phyloP scores from a whole-genome alignment of 495 filamentous ascomycete genomes.

The Podospora appendiculata region DNA sequence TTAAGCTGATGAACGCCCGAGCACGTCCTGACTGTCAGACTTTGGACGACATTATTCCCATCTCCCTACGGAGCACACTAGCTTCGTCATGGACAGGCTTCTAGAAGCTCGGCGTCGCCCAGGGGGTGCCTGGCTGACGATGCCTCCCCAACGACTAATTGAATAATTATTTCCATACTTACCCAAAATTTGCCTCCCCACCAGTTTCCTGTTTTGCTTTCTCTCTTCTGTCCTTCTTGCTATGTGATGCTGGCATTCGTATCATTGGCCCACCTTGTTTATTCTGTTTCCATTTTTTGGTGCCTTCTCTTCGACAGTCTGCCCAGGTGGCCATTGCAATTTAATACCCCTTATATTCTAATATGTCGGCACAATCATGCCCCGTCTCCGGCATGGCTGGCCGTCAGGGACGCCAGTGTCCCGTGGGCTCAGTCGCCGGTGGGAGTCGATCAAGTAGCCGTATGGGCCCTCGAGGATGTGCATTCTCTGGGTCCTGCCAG shows the following conservation, averaged over 20 bases:
- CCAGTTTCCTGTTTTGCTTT: not conserved
- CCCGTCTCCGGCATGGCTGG: constrained; percentile 20
- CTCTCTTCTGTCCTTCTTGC: not conserved
- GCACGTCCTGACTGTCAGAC: too few species aligned
- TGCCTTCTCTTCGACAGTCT: not conserved
- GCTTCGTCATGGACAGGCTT: not conserved
- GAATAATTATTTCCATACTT: too few species aligned
- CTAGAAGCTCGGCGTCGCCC: not conserved
- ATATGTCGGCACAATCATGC: constrained; percentile 14
- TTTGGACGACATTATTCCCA: not conserved
- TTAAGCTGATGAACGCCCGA: too few species aligned
- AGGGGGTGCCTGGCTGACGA: not conserved
- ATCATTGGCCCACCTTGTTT: not conserved
- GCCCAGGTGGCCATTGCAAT: too few species aligned
- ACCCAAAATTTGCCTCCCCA: too few species aligned
- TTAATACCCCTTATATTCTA: not conserved
- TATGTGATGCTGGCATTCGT: not conserved
- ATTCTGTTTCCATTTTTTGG: not conserved
- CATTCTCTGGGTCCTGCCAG: constrained; percentile 26
- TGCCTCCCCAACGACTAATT: not conserved
- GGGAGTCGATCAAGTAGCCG: constrained; percentile 17
- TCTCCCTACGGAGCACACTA: not conserved
- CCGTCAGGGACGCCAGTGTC: constrained; percentile 15
- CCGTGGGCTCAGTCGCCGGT: constrained; percentile 15
- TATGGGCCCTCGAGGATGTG: constrained; percentile 26